Base-by-base conservation (phyloP, 2,329 filamentous ascomycete species). In the Pseudonectria buxi region DNA sequence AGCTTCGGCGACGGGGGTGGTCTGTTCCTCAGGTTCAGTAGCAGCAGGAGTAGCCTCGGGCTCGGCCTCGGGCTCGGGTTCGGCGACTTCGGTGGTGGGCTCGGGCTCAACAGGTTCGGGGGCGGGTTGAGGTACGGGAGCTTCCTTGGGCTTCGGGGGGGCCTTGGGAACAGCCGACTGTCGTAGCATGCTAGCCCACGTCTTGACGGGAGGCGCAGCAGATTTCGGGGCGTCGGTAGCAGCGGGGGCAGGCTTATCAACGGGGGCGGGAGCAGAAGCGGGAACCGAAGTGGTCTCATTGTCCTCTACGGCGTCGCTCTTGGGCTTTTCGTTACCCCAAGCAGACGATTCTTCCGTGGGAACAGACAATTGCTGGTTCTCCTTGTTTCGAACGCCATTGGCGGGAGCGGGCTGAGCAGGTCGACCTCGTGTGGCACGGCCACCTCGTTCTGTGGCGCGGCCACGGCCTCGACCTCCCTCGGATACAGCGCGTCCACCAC, bases 121-220 rank as follows among this genome's bases (percentile, higher is more conserved):
- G 30, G 50, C 47, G 39, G 66, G 61, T 50, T 71, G 67, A 15
- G 68, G 59, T 24, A 58, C 62, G 40, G 68, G 58, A n/a, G 60
- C 53, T 49, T 74, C 67, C 56, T 70, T 71, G 31, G 68, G 64
- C 61, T 72, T 72, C 26, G 76, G 71, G 26, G 72, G 65, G 27
- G 72, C 67, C 65, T 82, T 83, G 28, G 69, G 71, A 29, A 58
- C 62, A 28, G 72, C 68, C 25, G 79, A 68, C 57, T 76, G 68
- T 51, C 74, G 75, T 44, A 87, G 75, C 72, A 88, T 81, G 62
- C 81, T 85, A 26, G 83, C 83, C 83, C 83, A 88, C 16, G 77
- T 81, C 67, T 79, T 81, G 37, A 59, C 58, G 41, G 59, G 58
- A 28, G 65, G 52, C 36, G 61, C 56, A 37, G 64, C 55, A 35